Base-by-base conservation (phyloP, 1,139 yeast species). In the Pichia sp. region DNA sequence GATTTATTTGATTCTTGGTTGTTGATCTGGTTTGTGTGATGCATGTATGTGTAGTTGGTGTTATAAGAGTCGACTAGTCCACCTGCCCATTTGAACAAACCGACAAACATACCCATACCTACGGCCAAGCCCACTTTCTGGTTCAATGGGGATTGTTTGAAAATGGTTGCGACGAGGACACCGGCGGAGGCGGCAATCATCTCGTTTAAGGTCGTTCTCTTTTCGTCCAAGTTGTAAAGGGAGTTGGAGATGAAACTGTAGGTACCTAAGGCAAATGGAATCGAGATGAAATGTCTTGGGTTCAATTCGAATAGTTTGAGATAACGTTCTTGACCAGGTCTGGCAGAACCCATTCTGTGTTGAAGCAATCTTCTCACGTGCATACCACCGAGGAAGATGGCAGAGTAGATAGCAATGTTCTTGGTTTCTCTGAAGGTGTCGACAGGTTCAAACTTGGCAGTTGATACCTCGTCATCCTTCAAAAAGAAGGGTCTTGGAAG, bases 121-220 rank as follows among this genome's bases (percentile, higher is more conserved):
- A 64, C 46, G 1, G 80, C 74, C 47, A 73, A 66, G 18, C 83
- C 83, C 22, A 76, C 55, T 23, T 74, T 70, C 57, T 71, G 73
- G 40, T 78, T 71, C 31, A 61, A 40, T n/a, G 66, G 61, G 6
- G 58, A 52, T 9, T 58, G 50, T 48, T 62, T 64, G 50, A 75
- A 63, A 25, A 70, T 60, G 45, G 71, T 70, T 52, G 71, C 70
- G 47, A 69, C 59, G 21, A 64, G 55, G 63, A 53, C 40, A 42
- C 80, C 78, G 23, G 75, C 66, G 26, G 74, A 70, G 43, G 82
- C 82, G 39, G 84, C 81, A 47, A 68, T 63, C 55, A 77, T 72
- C 50, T 77, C 75, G 61, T 75, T 78, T 48, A 69, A 60, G 3
- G 79, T 74, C 48, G 60, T 57, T 44, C 58, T 60, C 28, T 55